Percentiles rank a stretch among this genome's conserved stretches.
phyloP scores from a whole-genome alignment of 1,284 basidiomycete species.

The Melampsora occidentalis region DNA sequence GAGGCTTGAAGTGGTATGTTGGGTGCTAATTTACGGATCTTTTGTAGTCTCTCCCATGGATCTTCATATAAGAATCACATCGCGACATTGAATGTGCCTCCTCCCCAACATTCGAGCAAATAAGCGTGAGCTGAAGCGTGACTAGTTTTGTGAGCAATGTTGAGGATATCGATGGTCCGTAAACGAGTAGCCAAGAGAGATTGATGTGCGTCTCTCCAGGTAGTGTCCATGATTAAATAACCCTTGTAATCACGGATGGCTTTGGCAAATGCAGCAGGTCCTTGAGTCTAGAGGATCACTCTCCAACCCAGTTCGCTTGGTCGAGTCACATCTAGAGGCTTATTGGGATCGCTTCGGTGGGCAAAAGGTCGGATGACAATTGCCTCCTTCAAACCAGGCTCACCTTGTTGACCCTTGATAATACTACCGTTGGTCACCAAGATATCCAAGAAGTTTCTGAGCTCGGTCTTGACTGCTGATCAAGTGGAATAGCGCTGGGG shows the following conservation, averaged over 20 bases:
- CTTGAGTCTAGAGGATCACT: constrained; percentile 96
- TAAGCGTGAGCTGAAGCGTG: constrained; percentile 79
- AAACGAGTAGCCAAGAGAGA: constrained; percentile 93
- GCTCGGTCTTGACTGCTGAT: no score
- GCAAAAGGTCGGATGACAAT: constrained; percentile 77
- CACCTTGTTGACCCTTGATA: no score
- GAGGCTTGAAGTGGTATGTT: no score
- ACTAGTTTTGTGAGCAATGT: constrained; percentile 91
- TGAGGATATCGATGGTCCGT: constrained; percentile 94
- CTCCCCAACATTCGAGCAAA: no score
- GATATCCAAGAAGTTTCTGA: no score
- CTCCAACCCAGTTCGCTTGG: constrained; percentile 92
- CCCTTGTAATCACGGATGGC: constrained; percentile 95
- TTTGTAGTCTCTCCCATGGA: no score
- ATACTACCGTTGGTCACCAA: no score
- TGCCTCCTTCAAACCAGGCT: constrained; percentile 83
- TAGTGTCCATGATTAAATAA: constrained; percentile 74
- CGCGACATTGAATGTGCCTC: no score
- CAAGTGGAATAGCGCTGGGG: constrained; percentile 96
- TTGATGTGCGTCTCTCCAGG: constrained; percentile 99
- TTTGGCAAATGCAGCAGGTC: constrained; percentile 97
- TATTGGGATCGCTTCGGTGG: constrained; percentile 69
- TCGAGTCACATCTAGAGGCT: constrained; percentile 73
- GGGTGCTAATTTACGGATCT: no score
- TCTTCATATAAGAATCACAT: no score